Percentiles rank a stretch among this genome's conserved stretches.
phyloP scores from a whole-genome alignment of 257 asterid species.

The Capsicum pubescens region DNA sequence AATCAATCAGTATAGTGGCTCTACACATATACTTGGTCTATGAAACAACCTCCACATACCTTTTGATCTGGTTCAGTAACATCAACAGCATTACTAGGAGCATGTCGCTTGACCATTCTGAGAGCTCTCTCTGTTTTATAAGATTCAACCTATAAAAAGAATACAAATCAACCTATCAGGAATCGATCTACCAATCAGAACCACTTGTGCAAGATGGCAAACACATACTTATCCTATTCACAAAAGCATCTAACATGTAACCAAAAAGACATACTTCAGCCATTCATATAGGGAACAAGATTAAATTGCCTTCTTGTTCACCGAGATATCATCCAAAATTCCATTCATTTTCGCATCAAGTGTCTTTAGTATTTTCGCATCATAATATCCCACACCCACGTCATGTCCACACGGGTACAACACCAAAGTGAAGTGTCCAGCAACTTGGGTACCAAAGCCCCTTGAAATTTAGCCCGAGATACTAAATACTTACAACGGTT shows the following conservation, averaged over 20 bases:
- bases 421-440: background rate
- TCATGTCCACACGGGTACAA: background rate
- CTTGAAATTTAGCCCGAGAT: background rate
- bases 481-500: slow-evolving; percentile 63
- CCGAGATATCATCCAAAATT: background rate
- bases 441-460: background rate
- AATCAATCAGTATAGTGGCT: background rate
- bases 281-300: background rate
- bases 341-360: no score
- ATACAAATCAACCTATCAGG: background rate
- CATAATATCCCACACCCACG: background rate
- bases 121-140: slow-evolving; percentile 67
- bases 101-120: slow-evolving; percentile 75
- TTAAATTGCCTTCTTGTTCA: background rate
- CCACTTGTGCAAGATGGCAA: background rate
- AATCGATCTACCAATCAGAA: background rate
- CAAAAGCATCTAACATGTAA: slow-evolving; percentile 1
- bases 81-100: slow-evolving; percentile 47
- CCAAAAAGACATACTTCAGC: background rate
- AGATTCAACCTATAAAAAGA: slow-evolving; percentile 63
- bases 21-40: background rate
- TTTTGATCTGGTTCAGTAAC: slow-evolving; percentile 41
- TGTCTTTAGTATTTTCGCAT: no score
- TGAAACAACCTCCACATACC: slow-evolving; percentile 30
- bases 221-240: background rate